phyloP scores from a whole-genome alignment of 176 grass and related monocot species.

The Avena insularis region DNA sequence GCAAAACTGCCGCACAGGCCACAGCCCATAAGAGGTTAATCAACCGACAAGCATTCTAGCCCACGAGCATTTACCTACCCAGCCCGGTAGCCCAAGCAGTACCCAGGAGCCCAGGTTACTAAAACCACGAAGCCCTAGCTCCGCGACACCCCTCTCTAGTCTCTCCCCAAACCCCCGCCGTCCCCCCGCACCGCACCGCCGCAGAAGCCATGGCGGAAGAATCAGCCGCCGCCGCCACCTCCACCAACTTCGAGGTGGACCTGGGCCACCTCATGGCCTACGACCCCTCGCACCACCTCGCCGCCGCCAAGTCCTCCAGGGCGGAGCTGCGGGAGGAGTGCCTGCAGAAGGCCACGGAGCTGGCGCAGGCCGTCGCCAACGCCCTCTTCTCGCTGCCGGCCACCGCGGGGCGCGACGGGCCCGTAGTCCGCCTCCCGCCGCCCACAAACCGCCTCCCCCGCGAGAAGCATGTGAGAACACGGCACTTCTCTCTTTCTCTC shows the following conservation, averaged over 20 bases:
- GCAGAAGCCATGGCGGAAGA: conserved; percentile 47
- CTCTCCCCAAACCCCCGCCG: neutral
- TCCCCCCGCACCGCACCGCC: neutral
- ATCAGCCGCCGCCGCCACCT: neutral
- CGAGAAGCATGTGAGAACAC: conserved; percentile 76
- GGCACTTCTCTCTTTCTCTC: neutral
- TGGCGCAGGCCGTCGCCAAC: conserved; percentile 81
- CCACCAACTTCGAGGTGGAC: conserved; percentile 63
- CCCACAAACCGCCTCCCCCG: conserved; percentile 67
- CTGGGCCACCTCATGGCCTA: conserved; percentile 77
- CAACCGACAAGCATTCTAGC: neutral
- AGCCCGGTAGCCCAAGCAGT: neutral
- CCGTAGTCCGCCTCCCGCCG: conserved; percentile 65
- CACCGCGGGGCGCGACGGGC: conserved; percentile 68
- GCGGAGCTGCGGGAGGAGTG: conserved; percentile 64
- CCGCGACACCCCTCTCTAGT: neutral
- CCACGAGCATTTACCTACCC: neutral
- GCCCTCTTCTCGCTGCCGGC: conserved; percentile 74
- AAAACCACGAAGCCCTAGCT: conserved; percentile 2
- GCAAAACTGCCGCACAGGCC: neutral
- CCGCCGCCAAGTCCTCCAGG: conserved; percentile 50
- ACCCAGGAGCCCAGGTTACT: neutral
- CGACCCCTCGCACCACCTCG: conserved; percentile 69
- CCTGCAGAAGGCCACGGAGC: conserved; percentile 70
- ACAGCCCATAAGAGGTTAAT: neutral